Evolutionary conservation across 345 rosid species (phyloP), one percentile per base, ranked within the genome.

Genomic region (Melaleuca alternifolia): DNA sequence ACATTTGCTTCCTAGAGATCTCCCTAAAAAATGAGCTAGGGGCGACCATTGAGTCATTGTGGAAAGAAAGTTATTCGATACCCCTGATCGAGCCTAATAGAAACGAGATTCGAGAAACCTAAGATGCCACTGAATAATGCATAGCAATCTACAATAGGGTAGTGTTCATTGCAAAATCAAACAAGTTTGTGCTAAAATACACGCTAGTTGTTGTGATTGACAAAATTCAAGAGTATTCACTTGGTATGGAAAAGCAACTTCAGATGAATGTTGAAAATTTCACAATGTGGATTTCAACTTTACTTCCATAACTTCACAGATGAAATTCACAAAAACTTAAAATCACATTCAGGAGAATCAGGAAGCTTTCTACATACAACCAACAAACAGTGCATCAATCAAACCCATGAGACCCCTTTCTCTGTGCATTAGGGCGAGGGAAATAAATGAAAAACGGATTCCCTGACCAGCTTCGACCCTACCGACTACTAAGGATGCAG

Each of bases 381-480:
- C 75, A 56, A 16, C 51, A 79, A 54, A 54, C 28, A 14, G 59
- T 54, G 51, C 77, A 54, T 82, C 84, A 54, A 79, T 54, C 87
- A 26, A 71, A 86, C 54, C 20, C 26, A 52, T 20, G 24, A 33
- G 83, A 28, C 41, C 53, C 75, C 5, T 77, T 86, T 79, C 44
- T 37, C 52, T 41, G 30, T 65, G 71, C 85, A 26, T n/a, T 18
- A 5, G 50, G 86, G 86, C 44, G 53, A 87, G 71, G 86, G 88
- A 87, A 83, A 81, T 23, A 46, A 52, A 62, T 21, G 50, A 87
- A 87, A 87, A 87, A 75, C 61, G 54, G 57, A 83, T 83, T 83
- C 83, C 88, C 88, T 11, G 59, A 61, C 88, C 88, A 82, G 21
- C 51, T 62, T 77, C 62, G 26, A 83, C 65, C 52, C n/a, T 59